These are phyloP conservation scores for Leishmania tropica DNA, from an alignment of 208 protist species.

Conservation along the genomic window DNA sequence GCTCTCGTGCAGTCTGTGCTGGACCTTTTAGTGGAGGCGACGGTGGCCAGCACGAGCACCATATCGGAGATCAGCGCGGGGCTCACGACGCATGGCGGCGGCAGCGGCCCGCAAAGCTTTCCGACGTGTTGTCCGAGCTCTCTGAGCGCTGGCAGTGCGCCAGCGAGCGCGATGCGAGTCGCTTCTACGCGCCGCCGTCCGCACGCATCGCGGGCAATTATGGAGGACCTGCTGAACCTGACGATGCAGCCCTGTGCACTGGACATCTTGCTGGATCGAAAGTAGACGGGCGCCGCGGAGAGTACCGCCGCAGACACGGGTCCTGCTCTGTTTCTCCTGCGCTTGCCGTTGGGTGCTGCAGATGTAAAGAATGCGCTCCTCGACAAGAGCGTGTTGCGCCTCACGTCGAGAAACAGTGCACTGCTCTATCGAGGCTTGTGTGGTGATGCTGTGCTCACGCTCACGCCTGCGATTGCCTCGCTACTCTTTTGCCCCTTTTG, in stretches of 20 bases:
- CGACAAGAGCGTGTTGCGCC: neutral
- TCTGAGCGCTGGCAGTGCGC: neutral
- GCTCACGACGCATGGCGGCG: slow-evolving; percentile 17
- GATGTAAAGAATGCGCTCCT: neutral
- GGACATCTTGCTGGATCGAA: slow-evolving; percentile 69
- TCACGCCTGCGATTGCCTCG: neutral
- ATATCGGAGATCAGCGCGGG: slow-evolving; percentile 38
- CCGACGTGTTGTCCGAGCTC: neutral
- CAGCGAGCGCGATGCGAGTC: neutral
- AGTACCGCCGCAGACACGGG: neutral
- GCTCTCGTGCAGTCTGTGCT: slow-evolving; percentile 70
- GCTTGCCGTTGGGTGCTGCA: neutral
- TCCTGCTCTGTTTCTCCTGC: neutral
- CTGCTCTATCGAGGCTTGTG: neutral
- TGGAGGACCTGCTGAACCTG: slow-evolving; percentile 75
- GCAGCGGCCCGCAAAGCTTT: neutral
- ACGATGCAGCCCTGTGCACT: slow-evolving; percentile 74
- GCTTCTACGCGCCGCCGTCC: slow-evolving; percentile 18
- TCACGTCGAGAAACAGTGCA: neutral
- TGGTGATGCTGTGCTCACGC: neutral
- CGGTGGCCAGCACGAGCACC: slow-evolving; percentile 40
- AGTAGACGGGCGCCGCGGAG: slow-evolving; percentile 11
- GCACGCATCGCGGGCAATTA: slow-evolving; percentile 38
- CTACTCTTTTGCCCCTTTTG: neutral
- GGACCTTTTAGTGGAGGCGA: slow-evolving; percentile 58